Evolutionary conservation across 345 rosid species (phyloP).

Genomic region (Raphanus raphanistrum): DNA sequence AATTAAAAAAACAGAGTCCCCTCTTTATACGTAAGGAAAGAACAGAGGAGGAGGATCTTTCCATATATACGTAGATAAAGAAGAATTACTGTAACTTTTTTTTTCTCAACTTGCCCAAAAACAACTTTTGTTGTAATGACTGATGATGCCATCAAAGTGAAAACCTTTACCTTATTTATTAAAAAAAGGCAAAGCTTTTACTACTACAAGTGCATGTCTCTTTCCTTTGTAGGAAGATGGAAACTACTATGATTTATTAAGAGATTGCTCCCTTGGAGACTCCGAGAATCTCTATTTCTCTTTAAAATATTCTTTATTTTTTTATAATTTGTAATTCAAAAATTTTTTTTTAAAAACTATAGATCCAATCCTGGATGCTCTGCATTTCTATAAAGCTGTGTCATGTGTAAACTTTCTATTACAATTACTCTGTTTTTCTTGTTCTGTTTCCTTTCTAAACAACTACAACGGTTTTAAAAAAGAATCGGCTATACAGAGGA

Average conservation of each 20-base stretch:
- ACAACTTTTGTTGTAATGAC: conserved; percentile 25
- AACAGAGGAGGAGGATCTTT: conserved; percentile 32
- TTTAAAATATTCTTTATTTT: background rate
- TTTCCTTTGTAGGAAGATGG: conserved; percentile 9
- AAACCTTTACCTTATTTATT: conserved; percentile 31
- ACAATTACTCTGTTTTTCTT: background rate
- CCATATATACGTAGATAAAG: conserved; percentile 8
- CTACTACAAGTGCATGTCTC: background rate
- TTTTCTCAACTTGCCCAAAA: conserved; percentile 1
- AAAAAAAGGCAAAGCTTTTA: conserved; percentile 18
- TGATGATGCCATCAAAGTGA: conserved; percentile 36
- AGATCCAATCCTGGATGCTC: conserved; percentile 14
- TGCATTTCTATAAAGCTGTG: background rate
- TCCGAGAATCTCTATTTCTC: conserved; percentile 23
- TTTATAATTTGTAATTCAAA: background rate
- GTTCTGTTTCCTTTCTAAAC: background rate
- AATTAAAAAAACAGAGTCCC: conserved; percentile 24
- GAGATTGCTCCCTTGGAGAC: conserved; percentile 31
- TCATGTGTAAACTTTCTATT: background rate
- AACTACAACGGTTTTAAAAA: background rate
- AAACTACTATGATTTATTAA: conserved; percentile 31
- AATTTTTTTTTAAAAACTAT: background rate
- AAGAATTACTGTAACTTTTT: conserved; percentile 1
- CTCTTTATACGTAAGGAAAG: conserved; percentile 35
- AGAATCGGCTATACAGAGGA: background rate